Base-by-base conservation (phyloP, 2,329 filamentous ascomycete species). In the Aspergillus awamori region DNA sequence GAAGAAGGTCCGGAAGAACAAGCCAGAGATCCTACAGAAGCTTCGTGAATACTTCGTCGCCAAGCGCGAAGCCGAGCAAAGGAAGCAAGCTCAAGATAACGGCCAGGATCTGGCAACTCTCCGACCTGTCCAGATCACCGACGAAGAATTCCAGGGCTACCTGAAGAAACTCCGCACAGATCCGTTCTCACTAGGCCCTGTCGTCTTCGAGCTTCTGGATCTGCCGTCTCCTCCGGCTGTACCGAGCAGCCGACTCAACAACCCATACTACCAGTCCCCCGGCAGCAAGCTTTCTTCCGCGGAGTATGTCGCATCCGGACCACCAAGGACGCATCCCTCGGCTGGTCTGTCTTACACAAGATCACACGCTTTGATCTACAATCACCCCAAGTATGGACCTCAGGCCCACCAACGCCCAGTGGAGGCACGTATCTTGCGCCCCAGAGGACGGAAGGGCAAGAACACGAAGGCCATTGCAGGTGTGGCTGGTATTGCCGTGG, bases 311-410 rank as follows among this genome's bases (percentile, higher is more conserved):
- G 68, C 73, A 33, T 72, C 72, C 28, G 83, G 83, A 2, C 84
- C 84, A 20, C 84, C 86, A 1, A 83, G 82, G 60, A 89, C 87
- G 7, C 87, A 90, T 73, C 87, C 87, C 2, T 87, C 85, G 4
- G 87, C 85, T 4, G 87, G 87, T 64, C 77, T 90, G 5, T 83
- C 84, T 13, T 89, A 90, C 70, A 76, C 84, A 3, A 82, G 85
- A 53, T 84, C 83, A 11, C 79, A 81, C 58, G 78, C 83, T 22
- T 78, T 83, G 68, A 75, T 86, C 48, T 77, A 81, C 66, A 89
- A 89, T 69, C 86, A 89, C 69, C 84, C 86, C 2, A 71, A 83
- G 30, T 83, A 84, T 66, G 87, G 87, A 4, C 87, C 87, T 8
- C 86, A 87, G 68, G 74, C 74, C 2, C 69, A 76, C 28, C 78